These are phyloP conservation scores for Apiotrichum gracile DNA, from an alignment of 1,284 basidiomycete genomes.

Conservation along the genomic window DNA sequence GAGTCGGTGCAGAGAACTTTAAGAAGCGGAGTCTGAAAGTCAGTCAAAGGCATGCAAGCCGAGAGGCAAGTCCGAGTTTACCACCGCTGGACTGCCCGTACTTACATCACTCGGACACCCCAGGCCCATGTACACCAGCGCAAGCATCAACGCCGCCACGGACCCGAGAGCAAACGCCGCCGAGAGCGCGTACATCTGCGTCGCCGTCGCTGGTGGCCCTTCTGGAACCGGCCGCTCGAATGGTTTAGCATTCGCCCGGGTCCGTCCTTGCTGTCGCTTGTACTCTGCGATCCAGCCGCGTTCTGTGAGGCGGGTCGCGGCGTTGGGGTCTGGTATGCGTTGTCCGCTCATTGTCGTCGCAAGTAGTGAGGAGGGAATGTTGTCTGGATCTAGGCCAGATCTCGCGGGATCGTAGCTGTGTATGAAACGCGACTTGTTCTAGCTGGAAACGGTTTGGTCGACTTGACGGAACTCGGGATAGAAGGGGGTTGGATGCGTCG, in stretches of 20 bases:
- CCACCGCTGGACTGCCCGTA: too few relatives aligned
- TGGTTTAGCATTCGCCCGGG: background rate
- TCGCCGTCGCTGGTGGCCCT: background rate
- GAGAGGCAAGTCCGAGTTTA: background rate
- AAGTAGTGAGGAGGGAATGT: too few relatives aligned
- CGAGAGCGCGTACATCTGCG: constrained; percentile 5
- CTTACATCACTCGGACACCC: constrained; percentile 6
- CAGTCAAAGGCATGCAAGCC: background rate
- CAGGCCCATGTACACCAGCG: constrained; percentile 9
- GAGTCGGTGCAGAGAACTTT: constrained; percentile 52
- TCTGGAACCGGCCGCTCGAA: background rate
- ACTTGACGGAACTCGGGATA: too few relatives aligned
- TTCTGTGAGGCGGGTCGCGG: too few relatives aligned
- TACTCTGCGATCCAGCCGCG: too few relatives aligned
- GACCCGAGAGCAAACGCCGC: background rate
- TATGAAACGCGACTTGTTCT: too few relatives aligned
- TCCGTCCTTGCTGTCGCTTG: background rate
- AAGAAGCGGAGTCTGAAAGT: constrained; percentile 3
- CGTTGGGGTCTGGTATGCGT: too few relatives aligned
- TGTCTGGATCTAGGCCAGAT: too few relatives aligned
- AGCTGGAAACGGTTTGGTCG: too few relatives aligned
- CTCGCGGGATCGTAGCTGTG: too few relatives aligned
- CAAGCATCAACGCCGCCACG: constrained; percentile 1
- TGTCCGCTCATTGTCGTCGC: too few relatives aligned
- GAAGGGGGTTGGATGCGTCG: too few relatives aligned